Evolutionary conservation across 1,284 basidiomycete species (phyloP).

Genomic region (Heterobasidion annosum): DNA sequence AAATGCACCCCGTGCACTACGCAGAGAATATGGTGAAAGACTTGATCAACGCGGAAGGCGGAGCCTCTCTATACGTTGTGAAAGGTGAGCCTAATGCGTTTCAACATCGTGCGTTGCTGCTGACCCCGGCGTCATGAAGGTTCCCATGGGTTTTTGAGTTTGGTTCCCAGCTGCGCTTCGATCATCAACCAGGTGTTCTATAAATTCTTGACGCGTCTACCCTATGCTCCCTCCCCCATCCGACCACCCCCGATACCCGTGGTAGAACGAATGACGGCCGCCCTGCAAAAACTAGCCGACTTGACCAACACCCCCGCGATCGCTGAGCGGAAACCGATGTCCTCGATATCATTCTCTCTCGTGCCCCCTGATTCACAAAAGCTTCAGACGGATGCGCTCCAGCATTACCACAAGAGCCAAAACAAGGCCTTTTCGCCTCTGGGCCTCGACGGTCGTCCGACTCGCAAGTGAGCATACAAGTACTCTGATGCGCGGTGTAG

Average conservation of each 20-base stretch:
- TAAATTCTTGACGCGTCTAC: conserved; percentile 52
- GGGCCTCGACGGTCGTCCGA: conserved; percentile 44
- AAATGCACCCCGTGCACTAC: conserved; percentile 43
- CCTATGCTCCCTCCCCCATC: conserved; percentile 38
- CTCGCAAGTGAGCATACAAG: conserved; percentile 40
- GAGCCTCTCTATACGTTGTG: conserved; percentile 39
- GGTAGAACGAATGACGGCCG: conserved; percentile 42
- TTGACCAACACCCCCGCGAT: conserved; percentile 38
- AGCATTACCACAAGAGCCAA: conserved; percentile 35
- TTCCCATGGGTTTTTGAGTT: conserved; percentile 35
- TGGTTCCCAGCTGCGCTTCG: conserved; percentile 37
- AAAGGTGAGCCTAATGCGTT: conserved; percentile 37
- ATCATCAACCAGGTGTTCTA: conserved; percentile 54
- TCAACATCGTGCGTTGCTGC: neutral
- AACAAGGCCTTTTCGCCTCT: conserved; percentile 46
- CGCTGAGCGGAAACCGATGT: conserved; percentile 42
- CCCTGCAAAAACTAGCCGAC: conserved; percentile 41
- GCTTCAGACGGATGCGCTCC: conserved; percentile 40
- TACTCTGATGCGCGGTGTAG: neutral
- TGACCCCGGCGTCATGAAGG: conserved; percentile 23
- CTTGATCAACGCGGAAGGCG: conserved; percentile 34
- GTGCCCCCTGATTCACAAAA: conserved; percentile 40
- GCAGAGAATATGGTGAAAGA: conserved; percentile 43
- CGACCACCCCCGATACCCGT: conserved; percentile 20
- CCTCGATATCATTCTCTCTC: conserved; percentile 58